Evolutionary conservation across 306 rosid genomes (phyloP).

Genomic region (Prunus fruticosa): DNA sequence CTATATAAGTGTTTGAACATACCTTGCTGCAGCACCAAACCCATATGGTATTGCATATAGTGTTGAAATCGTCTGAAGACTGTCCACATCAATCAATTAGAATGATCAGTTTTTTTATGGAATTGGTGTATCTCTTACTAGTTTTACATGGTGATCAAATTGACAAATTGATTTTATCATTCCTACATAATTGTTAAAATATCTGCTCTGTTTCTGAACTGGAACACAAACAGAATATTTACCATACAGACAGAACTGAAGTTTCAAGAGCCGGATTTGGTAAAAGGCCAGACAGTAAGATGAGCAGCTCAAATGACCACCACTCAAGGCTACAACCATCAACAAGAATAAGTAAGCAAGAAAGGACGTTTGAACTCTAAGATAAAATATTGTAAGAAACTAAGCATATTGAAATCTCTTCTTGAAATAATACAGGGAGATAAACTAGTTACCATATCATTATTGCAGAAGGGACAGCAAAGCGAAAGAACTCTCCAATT

Average conservation of each 20-base stretch:
- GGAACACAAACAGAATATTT: neutral
- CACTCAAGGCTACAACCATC: constrained; percentile 43
- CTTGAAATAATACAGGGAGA: neutral
- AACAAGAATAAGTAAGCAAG: neutral
- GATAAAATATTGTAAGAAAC: neutral
- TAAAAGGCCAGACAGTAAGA: constrained; percentile 52
- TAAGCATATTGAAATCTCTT: neutral
- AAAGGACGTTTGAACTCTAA: neutral
- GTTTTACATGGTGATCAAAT: neutral
- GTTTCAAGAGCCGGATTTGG: constrained; percentile 75
- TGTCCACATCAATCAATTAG: neutral
- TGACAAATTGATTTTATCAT: neutral
- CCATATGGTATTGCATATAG: constrained; percentile 24
- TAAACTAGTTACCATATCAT: constrained; percentile 42
- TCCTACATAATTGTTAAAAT: neutral
- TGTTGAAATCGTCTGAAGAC: constrained; percentile 14
- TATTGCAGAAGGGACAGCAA: constrained; percentile 56
- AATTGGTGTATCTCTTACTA: neutral
- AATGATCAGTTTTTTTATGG: neutral
- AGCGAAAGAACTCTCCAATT: constrained; percentile 47
- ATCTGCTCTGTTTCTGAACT: neutral
- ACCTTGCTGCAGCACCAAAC: constrained; percentile 28
- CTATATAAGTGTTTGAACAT: neutral
- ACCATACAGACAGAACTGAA: constrained; percentile 65
- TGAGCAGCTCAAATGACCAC: constrained; percentile 64